A percentile compares a stretch with the other conserved stretches of the same genome.
Evolutionary conservation across 2,329 filamentous ascomycete species (phyloP).

Genomic region (Phaeoacremonium minimum): DNA sequence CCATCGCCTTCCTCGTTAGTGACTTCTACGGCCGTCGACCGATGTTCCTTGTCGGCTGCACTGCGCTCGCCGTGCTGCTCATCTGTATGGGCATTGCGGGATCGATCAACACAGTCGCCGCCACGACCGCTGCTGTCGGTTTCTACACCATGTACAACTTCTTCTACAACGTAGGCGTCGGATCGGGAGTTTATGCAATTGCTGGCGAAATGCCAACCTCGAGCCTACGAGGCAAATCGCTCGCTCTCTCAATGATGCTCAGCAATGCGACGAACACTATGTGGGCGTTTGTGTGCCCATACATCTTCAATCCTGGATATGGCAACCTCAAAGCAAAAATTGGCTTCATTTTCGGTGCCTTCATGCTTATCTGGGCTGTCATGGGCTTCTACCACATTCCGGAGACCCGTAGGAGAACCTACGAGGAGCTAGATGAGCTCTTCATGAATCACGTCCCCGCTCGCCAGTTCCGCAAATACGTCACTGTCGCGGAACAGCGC

Average conservation of each 20-base stretch:
- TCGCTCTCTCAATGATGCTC: constrained; percentile 11
- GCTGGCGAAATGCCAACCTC: constrained; percentile 16
- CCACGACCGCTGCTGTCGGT: constrained; percentile 15
- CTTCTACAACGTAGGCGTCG: constrained; percentile 12
- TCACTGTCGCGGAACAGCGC: constrained; percentile 12
- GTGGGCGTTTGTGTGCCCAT: constrained; percentile 9
- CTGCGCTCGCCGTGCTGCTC: constrained; percentile 13
- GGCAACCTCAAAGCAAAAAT: constrained; percentile 10
- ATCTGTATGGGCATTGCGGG: constrained; percentile 23
- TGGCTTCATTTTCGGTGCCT: constrained; percentile 10
- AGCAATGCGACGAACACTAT: constrained; percentile 11
- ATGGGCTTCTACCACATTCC: constrained; percentile 21
- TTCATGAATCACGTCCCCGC: constrained; percentile 16
- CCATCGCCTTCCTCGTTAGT: constrained; percentile 18
- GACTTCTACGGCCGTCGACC: constrained; percentile 21
- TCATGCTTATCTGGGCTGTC: constrained; percentile 8
- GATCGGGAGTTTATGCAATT: constrained; percentile 17
- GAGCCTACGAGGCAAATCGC: constrained; percentile 14
- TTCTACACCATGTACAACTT: constrained; percentile 13
- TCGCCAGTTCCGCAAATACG: constrained; percentile 14
- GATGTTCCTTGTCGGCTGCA: constrained; percentile 20
- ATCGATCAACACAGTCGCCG: constrained; percentile 14
- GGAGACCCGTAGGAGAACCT: constrained; percentile 17
- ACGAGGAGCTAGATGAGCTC: constrained; percentile 16
- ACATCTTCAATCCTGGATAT: constrained; percentile 11